Conservation (phyloP, 2,329 filamentous ascomycete genomes). For the Ophiostoma australiae region DNA sequence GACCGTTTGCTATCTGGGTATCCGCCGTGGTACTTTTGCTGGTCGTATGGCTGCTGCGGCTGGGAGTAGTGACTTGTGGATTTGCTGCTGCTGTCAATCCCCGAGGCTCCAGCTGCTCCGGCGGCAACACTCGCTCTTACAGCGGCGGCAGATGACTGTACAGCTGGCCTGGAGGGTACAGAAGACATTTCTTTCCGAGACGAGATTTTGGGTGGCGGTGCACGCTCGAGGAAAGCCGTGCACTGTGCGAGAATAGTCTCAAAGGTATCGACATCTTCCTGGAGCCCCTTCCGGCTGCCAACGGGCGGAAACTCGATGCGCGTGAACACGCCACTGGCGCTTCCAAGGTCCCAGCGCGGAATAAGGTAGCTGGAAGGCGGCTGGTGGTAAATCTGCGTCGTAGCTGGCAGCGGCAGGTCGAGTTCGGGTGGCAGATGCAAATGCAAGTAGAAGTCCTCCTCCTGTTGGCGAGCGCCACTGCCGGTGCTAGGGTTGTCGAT, state of each 20-base stretch:
- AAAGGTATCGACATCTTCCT: slow-evolving; percentile 91
- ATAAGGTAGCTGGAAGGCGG: slow-evolving; percentile 90
- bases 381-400: slow-evolving; percentile 95
- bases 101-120: neutral
- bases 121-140: neutral
- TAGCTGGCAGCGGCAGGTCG: slow-evolving; percentile 86
- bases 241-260: slow-evolving; percentile 94
- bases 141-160: neutral
- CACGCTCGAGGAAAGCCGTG: slow-evolving; percentile 87
- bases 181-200: slow-evolving; percentile 31
- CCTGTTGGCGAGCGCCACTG: slow-evolving; percentile 37
- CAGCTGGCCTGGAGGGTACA: neutral
- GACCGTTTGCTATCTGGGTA: neutral
- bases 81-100: slow-evolving; percentile 1
- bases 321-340: slow-evolving; percentile 84
- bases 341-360: slow-evolving; percentile 88
- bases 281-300: slow-evolving; percentile 66
- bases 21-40: slow-evolving; percentile 22
- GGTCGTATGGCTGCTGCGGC: slow-evolving; percentile 15
- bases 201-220: slow-evolving; percentile 53
- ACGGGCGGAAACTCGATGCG: slow-evolving; percentile 81
- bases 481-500: slow-evolving; percentile 37
- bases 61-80: neutral
- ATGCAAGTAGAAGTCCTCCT: slow-evolving; percentile 96
- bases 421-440: slow-evolving; percentile 91